phyloP scores from a whole-genome alignment of 768 basidiomycete species.

The Leccinum arenicola region DNA sequence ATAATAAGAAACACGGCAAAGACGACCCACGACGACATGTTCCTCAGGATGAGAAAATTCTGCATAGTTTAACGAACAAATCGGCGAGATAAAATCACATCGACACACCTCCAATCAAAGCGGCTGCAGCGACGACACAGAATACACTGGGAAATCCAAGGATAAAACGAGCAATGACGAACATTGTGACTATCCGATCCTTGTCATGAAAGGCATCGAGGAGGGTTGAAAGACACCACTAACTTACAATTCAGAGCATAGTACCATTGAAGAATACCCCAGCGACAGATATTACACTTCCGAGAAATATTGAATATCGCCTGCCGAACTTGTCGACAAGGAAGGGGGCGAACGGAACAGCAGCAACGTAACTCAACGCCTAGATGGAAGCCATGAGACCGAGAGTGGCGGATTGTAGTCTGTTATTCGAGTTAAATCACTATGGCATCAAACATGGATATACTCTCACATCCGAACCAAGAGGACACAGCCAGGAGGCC shows the following conservation, averaged over 20 bases:
- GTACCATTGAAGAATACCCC: not conserved
- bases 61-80: not conserved
- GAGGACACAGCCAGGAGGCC: not conserved
- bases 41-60: not conserved
- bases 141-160: not conserved
- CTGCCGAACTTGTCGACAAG: not conserved
- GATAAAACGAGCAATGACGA: not conserved
- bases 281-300: not conserved
- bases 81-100: not conserved
- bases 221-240: not conserved
- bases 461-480: not conserved
- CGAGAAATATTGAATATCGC: not conserved
- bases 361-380: not conserved
- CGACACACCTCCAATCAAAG: not conserved
- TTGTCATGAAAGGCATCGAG: not conserved
- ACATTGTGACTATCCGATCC: not conserved
- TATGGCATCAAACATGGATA: not conserved
- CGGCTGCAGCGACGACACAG: not conserved
- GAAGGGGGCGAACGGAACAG: not conserved
- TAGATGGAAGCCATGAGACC: not conserved
- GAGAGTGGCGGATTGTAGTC: not conserved
- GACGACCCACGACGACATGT: not conserved
- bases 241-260: not conserved
- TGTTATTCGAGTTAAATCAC: not conserved
- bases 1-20: not conserved